Percentiles rank a stretch among this genome's conserved stretches.
Evolutionary conservation across 176 grass and related monocot genomes (phyloP).

Genomic region (Microstegium vimineum): DNA sequence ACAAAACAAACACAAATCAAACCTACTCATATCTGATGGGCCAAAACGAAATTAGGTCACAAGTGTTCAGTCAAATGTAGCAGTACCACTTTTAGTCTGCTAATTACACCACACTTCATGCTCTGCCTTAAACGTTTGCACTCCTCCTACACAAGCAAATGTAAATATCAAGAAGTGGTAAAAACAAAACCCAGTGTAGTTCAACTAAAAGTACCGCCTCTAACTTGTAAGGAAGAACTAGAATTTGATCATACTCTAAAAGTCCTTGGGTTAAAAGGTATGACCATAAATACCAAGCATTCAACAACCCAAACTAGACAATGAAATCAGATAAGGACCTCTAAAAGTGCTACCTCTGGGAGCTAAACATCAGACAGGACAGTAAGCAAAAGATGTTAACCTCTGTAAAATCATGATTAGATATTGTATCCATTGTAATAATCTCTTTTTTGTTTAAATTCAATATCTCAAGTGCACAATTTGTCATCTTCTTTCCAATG

Average conservation of each 20-base stretch:
- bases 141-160: slow-evolving; percentile 75
- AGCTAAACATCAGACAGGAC: not conserved
- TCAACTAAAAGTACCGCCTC: slow-evolving; percentile 1
- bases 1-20: slow-evolving; percentile 37
- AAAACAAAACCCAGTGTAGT: slow-evolving; percentile 6
- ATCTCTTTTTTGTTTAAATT: slow-evolving; percentile 90
- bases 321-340: slow-evolving; percentile 6
- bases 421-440: slow-evolving; percentile 83
- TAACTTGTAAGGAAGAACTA: not conserved
- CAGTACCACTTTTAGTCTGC: slow-evolving; percentile 87
- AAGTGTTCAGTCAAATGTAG: slow-evolving; percentile 28
- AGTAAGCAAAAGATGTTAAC: slow-evolving; percentile 38
- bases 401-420: slow-evolving; percentile 98
- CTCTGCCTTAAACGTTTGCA: slow-evolving; percentile 88
- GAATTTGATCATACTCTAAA: not conserved
- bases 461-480: slow-evolving; percentile 82
- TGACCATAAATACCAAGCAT: not conserved
- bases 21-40: slow-evolving; percentile 16
- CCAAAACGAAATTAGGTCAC: slow-evolving; percentile 22
- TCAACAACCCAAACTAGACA: not conserved
- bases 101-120: slow-evolving; percentile 75
- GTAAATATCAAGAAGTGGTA: slow-evolving; percentile 20
- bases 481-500: slow-evolving; percentile 84
- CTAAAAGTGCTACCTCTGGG: not conserved
- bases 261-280: not conserved